Evolutionary conservation across 495 filamentous ascomycete genomes (phyloP), one percentile per base, ranked within the genome.

Genomic region (Neurospora sp.): DNA sequence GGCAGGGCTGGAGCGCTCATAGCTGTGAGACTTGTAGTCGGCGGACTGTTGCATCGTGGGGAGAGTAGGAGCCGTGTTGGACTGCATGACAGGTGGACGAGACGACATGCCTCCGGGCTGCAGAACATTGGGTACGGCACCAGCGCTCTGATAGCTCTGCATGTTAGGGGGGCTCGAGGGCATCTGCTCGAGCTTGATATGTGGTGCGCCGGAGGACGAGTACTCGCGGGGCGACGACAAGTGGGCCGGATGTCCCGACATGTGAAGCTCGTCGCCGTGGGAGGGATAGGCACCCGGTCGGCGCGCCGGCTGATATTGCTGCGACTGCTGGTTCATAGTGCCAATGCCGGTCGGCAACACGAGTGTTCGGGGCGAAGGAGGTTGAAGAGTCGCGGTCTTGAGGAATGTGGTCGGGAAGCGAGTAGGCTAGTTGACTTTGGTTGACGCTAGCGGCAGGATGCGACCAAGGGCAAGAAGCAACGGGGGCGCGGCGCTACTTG

Each of bases 1-100:
- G 3, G 91, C 89, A 35, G 94, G 94, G 79, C 93, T 97, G 44
- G 93, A 96, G 71, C 93, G 87, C 53, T 94, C 94, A 81, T 97
- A 93, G 72, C 81, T 84, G 73, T 92, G 89, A 31, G 76, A 75
- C 53, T 73, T 80, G 72, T 91, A 89, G 75, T 92, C 91, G 69
- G 86, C 78, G 73, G 91, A 89, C 41, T 91, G 90, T 48, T 90
- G 88, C 79, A 93, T 85, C 68, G 91, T 91, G 48, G 94, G 91
- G 68, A 94, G 77, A 12, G 85, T 86, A 16, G 90, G 89, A 10
- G 92, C 91, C 7, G 92, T 91, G 80, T 92, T 93, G 74, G 88
- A 83, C 31, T 92, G 88, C 70, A 92, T 83, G 31, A 88, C 84
- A 37, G 83, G 81, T n/a, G 92, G 91, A 69, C 94, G 86, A 48